Conservation (phyloP, 192 early-diverging fungal species). For the Coemansia erecta region DNA sequence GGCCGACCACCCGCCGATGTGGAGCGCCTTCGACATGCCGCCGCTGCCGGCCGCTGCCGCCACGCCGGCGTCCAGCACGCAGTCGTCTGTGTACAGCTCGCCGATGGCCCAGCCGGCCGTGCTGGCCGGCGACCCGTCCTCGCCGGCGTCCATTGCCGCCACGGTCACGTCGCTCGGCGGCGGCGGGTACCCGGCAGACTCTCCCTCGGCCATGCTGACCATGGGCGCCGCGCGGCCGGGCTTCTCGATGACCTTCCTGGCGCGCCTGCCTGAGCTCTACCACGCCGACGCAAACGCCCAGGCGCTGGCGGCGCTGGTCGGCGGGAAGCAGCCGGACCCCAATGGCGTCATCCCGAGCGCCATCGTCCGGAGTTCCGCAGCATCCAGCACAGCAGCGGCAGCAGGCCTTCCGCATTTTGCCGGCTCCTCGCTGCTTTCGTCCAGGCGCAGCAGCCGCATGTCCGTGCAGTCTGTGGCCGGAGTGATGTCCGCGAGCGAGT, state of each 20-base stretch:
- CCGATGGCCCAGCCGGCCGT: conserved; percentile 2
- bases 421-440: not conserved
- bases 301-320: conserved; percentile 14
- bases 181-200: too few relatives aligned
- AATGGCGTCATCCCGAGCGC: conserved; percentile 32
- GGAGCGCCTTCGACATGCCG: conserved; percentile 23
- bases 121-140: not conserved
- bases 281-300: conserved; percentile 20
- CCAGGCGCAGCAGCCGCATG: conserved; percentile 14
- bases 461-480: conserved; percentile 29
- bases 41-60: conserved; percentile 16
- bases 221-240: not conserved
- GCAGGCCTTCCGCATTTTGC: not conserved
- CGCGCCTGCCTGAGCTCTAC: conserved; percentile 27
- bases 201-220: not conserved
- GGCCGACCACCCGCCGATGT: conserved; percentile 11
- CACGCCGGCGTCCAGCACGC: conserved; percentile 7
- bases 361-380: conserved; percentile 1
- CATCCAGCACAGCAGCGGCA: too few relatives aligned
- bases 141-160: not conserved
- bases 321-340: conserved; percentile 1
- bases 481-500: conserved; percentile 17
- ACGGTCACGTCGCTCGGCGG: not conserved
- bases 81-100: conserved; percentile 15
- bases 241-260: conserved; percentile 37